Conservation (phyloP, 2,329 filamentous ascomycete genomes). For the Bipolaris sorokiniana region DNA sequence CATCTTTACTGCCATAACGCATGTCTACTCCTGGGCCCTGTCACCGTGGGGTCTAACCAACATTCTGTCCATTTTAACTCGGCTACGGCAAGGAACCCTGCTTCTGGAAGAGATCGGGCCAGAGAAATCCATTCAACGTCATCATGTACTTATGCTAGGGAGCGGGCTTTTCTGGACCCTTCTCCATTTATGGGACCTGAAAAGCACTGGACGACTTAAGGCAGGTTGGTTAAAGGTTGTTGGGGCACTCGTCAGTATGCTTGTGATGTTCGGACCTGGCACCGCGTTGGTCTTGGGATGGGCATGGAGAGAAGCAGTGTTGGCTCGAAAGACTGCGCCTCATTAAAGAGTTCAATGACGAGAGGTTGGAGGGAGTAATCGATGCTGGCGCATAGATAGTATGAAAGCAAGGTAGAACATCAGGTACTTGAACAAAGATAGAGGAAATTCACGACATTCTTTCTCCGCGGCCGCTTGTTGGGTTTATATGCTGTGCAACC, state of each 20-base stretch:
- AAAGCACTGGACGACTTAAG: background rate
- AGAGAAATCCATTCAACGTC: background rate
- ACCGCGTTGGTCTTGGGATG: background rate
- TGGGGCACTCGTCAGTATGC: background rate
- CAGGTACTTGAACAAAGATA: conserved; percentile 1
- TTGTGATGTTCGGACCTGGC: background rate
- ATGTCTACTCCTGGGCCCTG: background rate
- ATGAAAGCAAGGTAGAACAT: background rate
- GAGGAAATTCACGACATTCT: background rate
- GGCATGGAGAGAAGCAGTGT: background rate
- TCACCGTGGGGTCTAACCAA: background rate
- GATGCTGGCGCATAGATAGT: background rate
- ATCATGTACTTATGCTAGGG: background rate
- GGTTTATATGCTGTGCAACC: background rate
- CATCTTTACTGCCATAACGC: background rate
- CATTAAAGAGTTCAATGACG: background rate
- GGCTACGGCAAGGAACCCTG: background rate
- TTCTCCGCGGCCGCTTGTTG: background rate
- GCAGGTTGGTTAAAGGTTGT: background rate
- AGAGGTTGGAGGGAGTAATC: background rate
- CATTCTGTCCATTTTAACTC: background rate
- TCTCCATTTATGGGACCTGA: conserved; percentile 2
- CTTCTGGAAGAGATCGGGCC: background rate
- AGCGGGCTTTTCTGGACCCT: background rate
- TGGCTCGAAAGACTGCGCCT: background rate